These are phyloP conservation scores for Cetradonia linearis DNA, from an alignment of 495 filamentous ascomycete genomes.

Conservation along the genomic window DNA sequence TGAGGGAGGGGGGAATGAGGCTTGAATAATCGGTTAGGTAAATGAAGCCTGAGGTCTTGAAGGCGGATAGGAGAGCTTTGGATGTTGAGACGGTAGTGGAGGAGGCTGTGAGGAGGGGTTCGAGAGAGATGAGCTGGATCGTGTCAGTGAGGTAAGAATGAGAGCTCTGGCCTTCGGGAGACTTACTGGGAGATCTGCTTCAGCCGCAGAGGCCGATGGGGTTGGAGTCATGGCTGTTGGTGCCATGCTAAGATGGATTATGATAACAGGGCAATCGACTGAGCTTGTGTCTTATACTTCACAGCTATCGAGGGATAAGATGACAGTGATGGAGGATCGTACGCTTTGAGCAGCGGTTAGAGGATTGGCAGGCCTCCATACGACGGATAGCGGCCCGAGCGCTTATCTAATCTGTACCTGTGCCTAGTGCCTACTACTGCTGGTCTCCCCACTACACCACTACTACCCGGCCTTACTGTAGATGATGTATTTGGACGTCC, in stretches of 20 bases:
- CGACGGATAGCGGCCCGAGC: background rate
- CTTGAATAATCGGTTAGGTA: constrained; percentile 67
- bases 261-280: too few species aligned
- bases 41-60: constrained; percentile 80
- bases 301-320: background rate
- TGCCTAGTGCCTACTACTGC: too few species aligned
- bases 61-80: constrained; percentile 61
- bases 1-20: constrained; percentile 50
- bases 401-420: too few species aligned
- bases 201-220: background rate
- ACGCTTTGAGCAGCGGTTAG: background rate
- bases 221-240: background rate
- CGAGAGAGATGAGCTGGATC: constrained; percentile 74
- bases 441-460: background rate
- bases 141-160: background rate
- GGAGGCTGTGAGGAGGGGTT: constrained; percentile 56
- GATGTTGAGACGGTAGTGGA: constrained; percentile 57
- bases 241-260: background rate
- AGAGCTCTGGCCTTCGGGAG: background rate
- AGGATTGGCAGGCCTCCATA: background rate
- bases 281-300: too few species aligned
- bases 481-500: background rate
- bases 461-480: background rate
- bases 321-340: background rate
- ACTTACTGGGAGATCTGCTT: background rate